Percentiles rank a stretch among this genome's conserved stretches.
Conservation (phyloP, 305 asterid species). For the Caryopteris hybrid region DNA sequence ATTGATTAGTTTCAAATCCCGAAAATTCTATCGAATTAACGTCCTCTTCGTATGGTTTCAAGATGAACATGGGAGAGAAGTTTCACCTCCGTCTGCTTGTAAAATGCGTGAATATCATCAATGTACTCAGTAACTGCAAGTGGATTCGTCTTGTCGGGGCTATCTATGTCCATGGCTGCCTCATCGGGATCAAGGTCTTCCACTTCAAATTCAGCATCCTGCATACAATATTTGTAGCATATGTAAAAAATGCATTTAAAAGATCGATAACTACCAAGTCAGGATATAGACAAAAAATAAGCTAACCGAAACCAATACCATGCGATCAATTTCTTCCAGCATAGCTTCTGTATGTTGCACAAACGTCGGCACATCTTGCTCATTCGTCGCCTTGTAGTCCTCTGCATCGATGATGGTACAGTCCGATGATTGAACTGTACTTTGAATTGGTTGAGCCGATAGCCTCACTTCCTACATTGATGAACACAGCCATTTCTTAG, state of each 20-base stretch:
- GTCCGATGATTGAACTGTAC: constrained; percentile 24
- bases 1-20: too few species aligned
- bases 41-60: too few species aligned
- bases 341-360: constrained; percentile 69
- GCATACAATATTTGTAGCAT: constrained; percentile 1
- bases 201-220: constrained; percentile 65
- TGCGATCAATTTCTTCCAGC: constrained; percentile 69
- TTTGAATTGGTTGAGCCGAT: constrained; percentile 11
- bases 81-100: constrained; percentile 51
- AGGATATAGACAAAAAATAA: background rate
- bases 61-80: background rate
- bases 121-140: constrained; percentile 59
- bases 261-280: background rate
- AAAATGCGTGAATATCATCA: constrained; percentile 46
- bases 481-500: too few species aligned
- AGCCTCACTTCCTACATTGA: constrained; percentile 38
- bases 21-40: too few species aligned
- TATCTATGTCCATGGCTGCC: constrained; percentile 44
- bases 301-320: constrained; percentile 37
- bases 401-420: constrained; percentile 36
- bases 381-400: constrained; percentile 24
- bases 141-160: constrained; percentile 39
- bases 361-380: constrained; percentile 51
- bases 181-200: constrained; percentile 45
- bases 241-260: too few species aligned